These are phyloP conservation scores for Pittosporum tobira DNA, from an alignment of 129 eudicot species.

Conservation along the genomic window DNA sequence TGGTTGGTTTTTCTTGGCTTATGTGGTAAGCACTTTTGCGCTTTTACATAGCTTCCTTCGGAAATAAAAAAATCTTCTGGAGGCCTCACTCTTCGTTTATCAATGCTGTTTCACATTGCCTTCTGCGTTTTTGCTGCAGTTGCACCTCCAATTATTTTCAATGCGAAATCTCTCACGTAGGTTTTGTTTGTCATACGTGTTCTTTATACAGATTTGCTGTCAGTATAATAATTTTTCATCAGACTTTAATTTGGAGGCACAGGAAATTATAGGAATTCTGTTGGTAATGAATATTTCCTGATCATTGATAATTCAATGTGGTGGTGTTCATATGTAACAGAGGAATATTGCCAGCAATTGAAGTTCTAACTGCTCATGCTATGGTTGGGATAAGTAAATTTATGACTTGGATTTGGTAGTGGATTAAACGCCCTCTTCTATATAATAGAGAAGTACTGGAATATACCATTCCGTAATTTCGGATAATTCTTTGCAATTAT, in stretches of 20 bases:
- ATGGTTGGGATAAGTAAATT: conserved; percentile 67
- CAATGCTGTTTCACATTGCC: conserved; percentile 66
- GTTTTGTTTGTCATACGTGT: conserved; percentile 14
- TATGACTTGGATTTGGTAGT: neutral
- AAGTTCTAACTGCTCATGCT: conserved; percentile 41
- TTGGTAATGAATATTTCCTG: neutral
- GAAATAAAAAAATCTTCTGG: neutral
- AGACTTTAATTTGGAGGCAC: neutral
- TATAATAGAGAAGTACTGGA: too few species aligned
- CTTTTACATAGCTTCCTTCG: neutral
- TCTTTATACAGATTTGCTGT: neutral
- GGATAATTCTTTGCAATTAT: too few species aligned
- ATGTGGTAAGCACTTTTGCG: conserved; percentile 40
- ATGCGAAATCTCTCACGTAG: conserved; percentile 84
- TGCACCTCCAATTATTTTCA: conserved; percentile 87
- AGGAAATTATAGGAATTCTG: neutral
- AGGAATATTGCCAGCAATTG: conserved; percentile 83
- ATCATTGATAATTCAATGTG: conserved; percentile 10
- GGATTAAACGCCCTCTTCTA: too few species aligned
- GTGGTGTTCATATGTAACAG: conserved; percentile 26
- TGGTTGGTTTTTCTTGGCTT: conserved; percentile 84
- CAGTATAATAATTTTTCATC: neutral
- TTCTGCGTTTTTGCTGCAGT: conserved; percentile 81
- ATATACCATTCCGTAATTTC: too few species aligned
- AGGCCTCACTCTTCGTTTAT: conserved; percentile 1